Evolutionary conservation across 2,329 filamentous ascomycete species (phyloP).

Genomic region (Domatiomyces catenatus): DNA sequence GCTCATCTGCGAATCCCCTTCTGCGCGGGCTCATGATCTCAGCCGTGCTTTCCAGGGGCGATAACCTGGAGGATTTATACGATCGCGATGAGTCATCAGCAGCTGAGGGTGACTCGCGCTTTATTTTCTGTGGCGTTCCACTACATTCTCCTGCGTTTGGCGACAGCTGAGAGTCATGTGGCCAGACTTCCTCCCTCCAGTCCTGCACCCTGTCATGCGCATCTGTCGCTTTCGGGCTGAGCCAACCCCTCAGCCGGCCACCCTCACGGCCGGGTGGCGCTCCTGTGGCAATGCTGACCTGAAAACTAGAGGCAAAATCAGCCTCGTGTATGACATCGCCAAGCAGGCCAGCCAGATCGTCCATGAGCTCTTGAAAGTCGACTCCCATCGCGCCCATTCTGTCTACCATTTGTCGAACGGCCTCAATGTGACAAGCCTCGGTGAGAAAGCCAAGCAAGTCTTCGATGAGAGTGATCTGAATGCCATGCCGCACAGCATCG

Average conservation of each 20-base stretch:
- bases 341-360: conserved; percentile 29
- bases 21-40: conserved; percentile 6
- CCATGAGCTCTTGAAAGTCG: conserved; percentile 44
- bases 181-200: not conserved
- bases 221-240: not conserved
- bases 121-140: not conserved
- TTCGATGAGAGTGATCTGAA: conserved; percentile 71
- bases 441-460: conserved; percentile 76
- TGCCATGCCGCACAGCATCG: conserved; percentile 75
- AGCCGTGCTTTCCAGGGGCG: not conserved
- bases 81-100: not conserved
- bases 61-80: not conserved
- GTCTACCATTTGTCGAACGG: conserved; percentile 55
- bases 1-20: conserved; percentile 14
- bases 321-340: conserved; percentile 22
- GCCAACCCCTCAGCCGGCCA: not conserved
- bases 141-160: not conserved
- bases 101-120: not conserved
- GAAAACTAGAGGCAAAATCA: conserved; percentile 12
- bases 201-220: not conserved
- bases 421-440: conserved; percentile 51
- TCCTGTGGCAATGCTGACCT: conserved; percentile 12
- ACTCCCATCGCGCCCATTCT: conserved; percentile 58
- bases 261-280: not conserved
- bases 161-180: not conserved